These are phyloP conservation scores for Selaginella moellendorffii DNA, from an alignment of 75 land plant species.

Conservation along the genomic window DNA sequence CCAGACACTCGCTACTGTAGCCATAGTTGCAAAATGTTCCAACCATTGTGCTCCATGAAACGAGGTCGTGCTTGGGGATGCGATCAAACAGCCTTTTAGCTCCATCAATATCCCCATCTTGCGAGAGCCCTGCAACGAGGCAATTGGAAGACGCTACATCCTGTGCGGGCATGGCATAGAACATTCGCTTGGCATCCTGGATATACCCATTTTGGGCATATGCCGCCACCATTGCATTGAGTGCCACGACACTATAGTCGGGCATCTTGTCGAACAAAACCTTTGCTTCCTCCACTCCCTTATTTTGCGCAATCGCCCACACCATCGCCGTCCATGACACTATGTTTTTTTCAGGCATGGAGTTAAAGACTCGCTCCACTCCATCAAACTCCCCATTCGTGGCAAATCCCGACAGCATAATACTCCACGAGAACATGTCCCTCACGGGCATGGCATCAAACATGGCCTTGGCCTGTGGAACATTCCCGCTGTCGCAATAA, in stretches of 20 bases:
- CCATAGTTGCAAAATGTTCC: conserved; percentile 28
- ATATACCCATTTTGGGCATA: neutral
- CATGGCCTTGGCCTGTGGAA: neutral
- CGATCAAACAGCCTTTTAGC: conserved; percentile 20
- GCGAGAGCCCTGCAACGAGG: too few relatives aligned
- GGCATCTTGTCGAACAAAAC: neutral
- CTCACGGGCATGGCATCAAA: neutral
- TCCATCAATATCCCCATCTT: conserved; percentile 27
- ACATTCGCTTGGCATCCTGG: neutral
- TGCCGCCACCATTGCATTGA: neutral
- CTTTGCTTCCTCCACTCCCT: neutral
- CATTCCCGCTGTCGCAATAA: neutral
- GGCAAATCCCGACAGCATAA: neutral
- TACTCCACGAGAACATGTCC: neutral
- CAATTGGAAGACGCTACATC: too few relatives aligned
- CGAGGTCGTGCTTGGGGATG: conserved; percentile 18
- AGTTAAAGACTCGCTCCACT: neutral
- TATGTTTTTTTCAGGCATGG: neutral
- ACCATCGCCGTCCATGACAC: neutral
- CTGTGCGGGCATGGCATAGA: neutral
- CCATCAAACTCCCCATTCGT: neutral
- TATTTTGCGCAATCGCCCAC: neutral
- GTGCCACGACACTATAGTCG: neutral
- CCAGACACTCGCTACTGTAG: conserved; percentile 11
- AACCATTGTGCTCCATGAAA: conserved; percentile 32